Evolutionary conservation across 2,329 filamentous ascomycete genomes (phyloP), one percentile per base, ranked within the genome.

Genomic region (Monilinia laxa): DNA sequence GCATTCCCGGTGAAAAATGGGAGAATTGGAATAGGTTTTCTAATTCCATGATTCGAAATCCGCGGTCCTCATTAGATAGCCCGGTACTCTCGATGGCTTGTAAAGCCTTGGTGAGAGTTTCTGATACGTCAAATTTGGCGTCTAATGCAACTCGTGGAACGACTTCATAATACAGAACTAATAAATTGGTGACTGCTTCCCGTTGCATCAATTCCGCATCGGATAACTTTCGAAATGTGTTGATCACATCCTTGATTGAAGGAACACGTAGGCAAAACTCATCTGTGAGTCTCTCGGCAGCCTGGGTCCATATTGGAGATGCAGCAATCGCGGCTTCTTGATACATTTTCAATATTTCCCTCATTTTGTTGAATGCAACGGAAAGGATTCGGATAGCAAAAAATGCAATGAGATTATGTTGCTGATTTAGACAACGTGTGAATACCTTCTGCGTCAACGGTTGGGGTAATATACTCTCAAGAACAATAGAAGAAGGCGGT

Each of bases 101-200:
- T 56, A 98, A 80, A 1, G 88, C 84, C 67, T 87, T 85, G 10
- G 89, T 87, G 20, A 99, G 82, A 25, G 90, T 84, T 0, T 90
- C 81, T 0, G 94, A 95, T 4, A 96, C 89, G 74, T 98, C 95
- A 73, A 97, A 95, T 71, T 90, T 95, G 72, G 93, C 90, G 70
- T 90, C 88, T 18, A 96, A 82, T 1, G 93, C 92, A 31, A 91
- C 81, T 68, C 91, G 88, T 2, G 95, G 93, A 11, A 92, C 84
- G 3, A 91, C 83, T 75, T 93, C 88, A 76, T 96, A 96, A 78
- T 96, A 98, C n/a, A 93, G 83, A 20, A 87, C 84, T 51, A 99
- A 79, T 25, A 97, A 80, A 71, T 91, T 89, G 67, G 90, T 90
- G n/a, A 89, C 83, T 28, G 91, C 88, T 73, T 96, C 91, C 67